Base-by-base conservation (phyloP, 176 grass and related monocot genomes). In the Coix lacrymajobi region DNA sequence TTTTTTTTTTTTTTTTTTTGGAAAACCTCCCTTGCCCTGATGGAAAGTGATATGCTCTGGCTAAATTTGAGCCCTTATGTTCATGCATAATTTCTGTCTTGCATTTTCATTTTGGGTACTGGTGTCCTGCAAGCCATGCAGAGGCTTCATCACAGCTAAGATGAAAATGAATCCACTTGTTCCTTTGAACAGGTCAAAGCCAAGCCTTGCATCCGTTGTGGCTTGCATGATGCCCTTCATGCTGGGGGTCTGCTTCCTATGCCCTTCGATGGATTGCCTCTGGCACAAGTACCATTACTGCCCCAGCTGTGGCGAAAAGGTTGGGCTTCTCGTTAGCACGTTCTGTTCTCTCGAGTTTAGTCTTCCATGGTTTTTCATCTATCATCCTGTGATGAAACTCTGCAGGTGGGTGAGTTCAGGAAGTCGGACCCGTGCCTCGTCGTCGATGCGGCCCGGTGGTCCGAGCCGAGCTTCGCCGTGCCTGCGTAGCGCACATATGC, bases 201-300 rank as follows among this genome's bases (percentile, higher is more conserved):
- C 85, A n/a, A 96, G 89, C 72, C 78, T 96, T 44, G 97, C 97
- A 24, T 92, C 97, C 11, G 82, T 88, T 78, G 91, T 99, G 68
- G 97, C 91, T 71, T 99, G 97, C 85, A 92, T 95, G 87, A 92
- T 96, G 93, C 93, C 97, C 28, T 94, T 99, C 83, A 90, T 96
- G 80, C 71, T 99, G 85, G 97, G 97, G 1, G 40, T 96, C 56
- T 96, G 93, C 89, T 96, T 99, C 85, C 83, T 96, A 29, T 94
- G 93, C 82, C 93, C 93, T 25, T 90, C 89, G 31, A 96, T 92
- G 91, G 93, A 96, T 60, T 96, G 97, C 79, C 92, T 99, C 39
- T 96, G 93, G 96, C 93, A 99, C 79, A 99, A 99, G 46, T 90
- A 94, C 44, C 97, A 99, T 57, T 94, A 92, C 66, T 96, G 93